Conservation (phyloP, 2,329 filamentous ascomycete genomes). For the Stachybotrys chartarum region DNA sequence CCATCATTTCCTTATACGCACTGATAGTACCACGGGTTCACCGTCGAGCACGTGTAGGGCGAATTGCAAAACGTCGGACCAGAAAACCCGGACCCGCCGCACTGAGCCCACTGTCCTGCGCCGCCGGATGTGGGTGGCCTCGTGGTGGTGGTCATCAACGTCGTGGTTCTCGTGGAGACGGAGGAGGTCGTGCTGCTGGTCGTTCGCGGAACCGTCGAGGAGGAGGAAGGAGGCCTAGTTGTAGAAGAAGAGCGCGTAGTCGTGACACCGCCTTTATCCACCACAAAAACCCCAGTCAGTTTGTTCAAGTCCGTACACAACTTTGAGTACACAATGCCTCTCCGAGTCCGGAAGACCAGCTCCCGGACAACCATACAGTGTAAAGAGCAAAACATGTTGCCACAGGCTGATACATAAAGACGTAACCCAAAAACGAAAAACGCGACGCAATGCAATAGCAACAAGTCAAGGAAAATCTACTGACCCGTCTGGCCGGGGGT, state of each 20-base stretch:
- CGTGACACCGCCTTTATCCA: background rate
- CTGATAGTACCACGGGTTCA: slow-evolving; percentile 1
- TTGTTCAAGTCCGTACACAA: background rate
- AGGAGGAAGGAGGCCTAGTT: background rate
- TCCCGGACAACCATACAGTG: background rate
- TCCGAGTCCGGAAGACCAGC: background rate
- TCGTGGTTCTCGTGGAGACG: background rate
- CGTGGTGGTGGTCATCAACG: background rate
- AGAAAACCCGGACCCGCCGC: background rate
- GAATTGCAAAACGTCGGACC: background rate
- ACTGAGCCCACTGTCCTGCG: background rate
- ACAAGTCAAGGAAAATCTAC: background rate
- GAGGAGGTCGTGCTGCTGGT: background rate
- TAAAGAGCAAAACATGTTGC: background rate
- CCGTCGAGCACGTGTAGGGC: background rate
- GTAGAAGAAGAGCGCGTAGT: background rate
- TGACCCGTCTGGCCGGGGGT: background rate
- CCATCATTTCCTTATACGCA: background rate
- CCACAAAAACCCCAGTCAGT: background rate
- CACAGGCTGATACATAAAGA: background rate
- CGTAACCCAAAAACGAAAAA: background rate
- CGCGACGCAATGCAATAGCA: background rate
- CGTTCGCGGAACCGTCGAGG: background rate
- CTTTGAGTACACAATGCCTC: background rate
- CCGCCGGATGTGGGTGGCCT: background rate